phyloP scores from a whole-genome alignment of 169 alveolate species.

The Cryptosporidium viatorum region DNA sequence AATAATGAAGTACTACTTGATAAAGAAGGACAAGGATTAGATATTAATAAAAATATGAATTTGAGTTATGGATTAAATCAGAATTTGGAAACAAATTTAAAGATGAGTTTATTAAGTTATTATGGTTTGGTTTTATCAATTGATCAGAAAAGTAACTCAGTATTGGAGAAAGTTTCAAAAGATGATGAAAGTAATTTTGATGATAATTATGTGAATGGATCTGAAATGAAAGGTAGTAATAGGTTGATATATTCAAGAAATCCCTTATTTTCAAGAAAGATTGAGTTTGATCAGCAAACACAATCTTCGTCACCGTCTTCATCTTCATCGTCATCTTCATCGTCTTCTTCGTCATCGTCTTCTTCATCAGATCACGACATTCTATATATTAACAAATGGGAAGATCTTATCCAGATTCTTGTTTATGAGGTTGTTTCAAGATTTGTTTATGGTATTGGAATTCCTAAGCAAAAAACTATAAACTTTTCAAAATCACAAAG shows the following conservation, averaged over 20 bases:
- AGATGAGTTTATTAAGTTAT: constrained; percentile 43
- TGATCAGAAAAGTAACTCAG: neutral
- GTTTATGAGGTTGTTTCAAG: constrained; percentile 47
- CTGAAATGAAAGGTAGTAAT: no score
- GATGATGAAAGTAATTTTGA: neutral
- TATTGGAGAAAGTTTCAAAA: neutral
- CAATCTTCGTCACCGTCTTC: neutral
- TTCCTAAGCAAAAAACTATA: constrained; percentile 41
- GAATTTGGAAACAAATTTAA: constrained; percentile 19
- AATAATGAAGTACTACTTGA: constrained; percentile 8
- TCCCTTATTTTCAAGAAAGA: neutral
- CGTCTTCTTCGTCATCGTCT: neutral
- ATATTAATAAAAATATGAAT: neutral
- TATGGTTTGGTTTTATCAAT: constrained; percentile 23
- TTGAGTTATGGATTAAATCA: constrained; percentile 17
- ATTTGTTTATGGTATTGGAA: constrained; percentile 52
- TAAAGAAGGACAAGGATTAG: neutral
- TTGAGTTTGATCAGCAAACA: neutral
- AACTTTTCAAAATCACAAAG: constrained; percentile 10
- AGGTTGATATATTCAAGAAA: neutral
- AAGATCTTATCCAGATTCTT: constrained; percentile 37
- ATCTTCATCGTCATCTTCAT: neutral
- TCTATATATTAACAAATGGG: constrained; percentile 42
- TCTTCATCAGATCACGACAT: constrained; percentile 35
- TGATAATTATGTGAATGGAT: no score